A percentile compares a stretch with the other conserved stretches of the same genome.
Conservation (phyloP, 2,329 filamentous ascomycete genomes). For the Nigrospora osmanthi region DNA sequence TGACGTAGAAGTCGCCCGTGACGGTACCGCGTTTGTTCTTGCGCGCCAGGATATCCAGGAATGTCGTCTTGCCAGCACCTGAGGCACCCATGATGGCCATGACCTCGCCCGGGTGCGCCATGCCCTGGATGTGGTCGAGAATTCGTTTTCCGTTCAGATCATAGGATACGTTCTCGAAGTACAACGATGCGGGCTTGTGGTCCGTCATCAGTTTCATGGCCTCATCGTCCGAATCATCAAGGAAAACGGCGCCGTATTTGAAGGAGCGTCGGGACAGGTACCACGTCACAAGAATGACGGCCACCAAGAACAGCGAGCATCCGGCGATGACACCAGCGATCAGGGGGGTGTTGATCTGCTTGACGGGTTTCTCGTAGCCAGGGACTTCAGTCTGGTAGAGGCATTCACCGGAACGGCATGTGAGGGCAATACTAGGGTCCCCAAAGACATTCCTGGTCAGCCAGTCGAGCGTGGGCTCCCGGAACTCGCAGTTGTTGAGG, state of each 20-base stretch:
- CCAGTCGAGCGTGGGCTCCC: slow-evolving; percentile 86
- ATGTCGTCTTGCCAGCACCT: slow-evolving; percentile 94
- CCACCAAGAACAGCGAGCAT: slow-evolving; percentile 81
- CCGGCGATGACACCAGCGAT: slow-evolving; percentile 90
- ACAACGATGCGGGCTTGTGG: slow-evolving; percentile 82
- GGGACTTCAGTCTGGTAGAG: slow-evolving; percentile 88
- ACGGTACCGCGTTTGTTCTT: slow-evolving; percentile 90
- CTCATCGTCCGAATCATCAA: slow-evolving; percentile 89
- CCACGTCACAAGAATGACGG: slow-evolving; percentile 75
- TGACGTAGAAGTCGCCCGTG: slow-evolving; percentile 80
- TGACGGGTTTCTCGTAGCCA: slow-evolving; percentile 80
- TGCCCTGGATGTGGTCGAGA: slow-evolving; percentile 69
- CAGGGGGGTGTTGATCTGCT: slow-evolving; percentile 92
- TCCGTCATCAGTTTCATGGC: slow-evolving; percentile 79
- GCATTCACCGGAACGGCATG: slow-evolving; percentile 84
- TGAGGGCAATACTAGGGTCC: slow-evolving; percentile 78
- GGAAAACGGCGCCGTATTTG: slow-evolving; percentile 64
- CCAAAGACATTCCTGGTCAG: slow-evolving; percentile 86
- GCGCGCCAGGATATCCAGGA: slow-evolving; percentile 88
- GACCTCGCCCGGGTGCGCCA: slow-evolving; percentile 90
- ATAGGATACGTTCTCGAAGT: slow-evolving; percentile 85
- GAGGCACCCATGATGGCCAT: slow-evolving; percentile 98
- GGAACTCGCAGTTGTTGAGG: slow-evolving; percentile 66
- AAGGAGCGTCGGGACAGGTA: slow-evolving; percentile 72
- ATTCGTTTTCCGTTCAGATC: slow-evolving; percentile 83